Evolutionary conservation across 1,139 yeast species (phyloP), one percentile per base, ranked within the genome.

Genomic region (Zygosaccharomyces sapae): DNA sequence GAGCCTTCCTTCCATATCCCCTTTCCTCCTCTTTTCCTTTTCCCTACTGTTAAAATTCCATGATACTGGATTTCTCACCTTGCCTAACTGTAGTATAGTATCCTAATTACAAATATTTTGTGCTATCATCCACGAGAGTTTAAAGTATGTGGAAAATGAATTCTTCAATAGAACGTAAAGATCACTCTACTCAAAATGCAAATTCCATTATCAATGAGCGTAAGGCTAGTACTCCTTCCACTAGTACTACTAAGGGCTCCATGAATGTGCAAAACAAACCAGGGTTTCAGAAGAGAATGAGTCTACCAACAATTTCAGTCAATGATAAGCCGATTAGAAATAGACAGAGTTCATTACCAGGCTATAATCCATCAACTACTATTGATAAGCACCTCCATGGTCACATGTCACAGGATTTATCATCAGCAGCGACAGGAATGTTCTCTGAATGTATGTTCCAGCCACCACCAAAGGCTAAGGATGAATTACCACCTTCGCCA

Each of bases 381-480:
- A 38, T 42, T 10, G 49, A 49, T 9, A 45, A 43, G 41, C 43
- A 43, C 16, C 30, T 19, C 18, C 46, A 18, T 5, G 40, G 22
- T 12, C 38, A 44, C 16, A 29, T 31, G 10, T 37, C 40, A 5
- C 25, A 31, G 2, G 55, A 52, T 31, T 46, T 50, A 16, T 50
- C 52, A 6, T 42, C 48, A 7, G 50, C 55, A 1, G 27, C 52
- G 2, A 43, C 55, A 13, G 55, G 55, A 12, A 53, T 50, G 53
- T 55, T 52, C 27, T 51, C 56, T 29, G 57, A 55, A 10, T 54
- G 55, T 39, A 47, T 55, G 50, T 55, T 55, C 33, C 48, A 45
- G 4, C 39, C 43, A 12, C 46, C 35, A 13, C 16, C 49, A 5
- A 48, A 39, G 35, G 44, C 44, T 18, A 45, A 43, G 9, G 44